phyloP scores from a whole-genome alignment of 441 rosid species.

The Theobroma grandiflorum region DNA sequence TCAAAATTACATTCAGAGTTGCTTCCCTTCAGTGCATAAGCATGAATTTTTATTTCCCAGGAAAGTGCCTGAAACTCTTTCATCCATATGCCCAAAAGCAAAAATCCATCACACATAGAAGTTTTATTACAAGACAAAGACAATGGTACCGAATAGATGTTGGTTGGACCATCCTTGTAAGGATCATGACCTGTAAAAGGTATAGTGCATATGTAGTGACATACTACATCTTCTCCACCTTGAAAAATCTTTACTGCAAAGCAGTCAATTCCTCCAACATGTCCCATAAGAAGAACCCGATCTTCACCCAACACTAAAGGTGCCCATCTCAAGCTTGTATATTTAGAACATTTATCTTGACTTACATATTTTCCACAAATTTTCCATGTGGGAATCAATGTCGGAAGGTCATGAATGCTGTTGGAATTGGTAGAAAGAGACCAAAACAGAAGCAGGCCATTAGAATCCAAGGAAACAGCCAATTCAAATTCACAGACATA shows the following conservation, averaged over 20 bases:
- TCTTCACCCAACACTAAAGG: slow-evolving; percentile 69
- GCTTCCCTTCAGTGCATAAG: slow-evolving; percentile 47
- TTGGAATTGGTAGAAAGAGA: slow-evolving; percentile 53
- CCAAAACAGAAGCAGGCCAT: slow-evolving; percentile 86
- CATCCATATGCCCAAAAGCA: slow-evolving; percentile 84
- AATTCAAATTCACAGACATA: slow-evolving; percentile 56
- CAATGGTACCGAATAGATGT: slow-evolving; percentile 71
- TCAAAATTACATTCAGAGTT: slow-evolving; percentile 59
- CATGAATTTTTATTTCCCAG: slow-evolving; percentile 79
- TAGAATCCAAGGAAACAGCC: slow-evolving; percentile 83
- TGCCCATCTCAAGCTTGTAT: slow-evolving; percentile 90
- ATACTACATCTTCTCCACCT: slow-evolving; percentile 43
- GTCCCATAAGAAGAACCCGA: slow-evolving; percentile 74
- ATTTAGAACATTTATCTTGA: slow-evolving; percentile 47
- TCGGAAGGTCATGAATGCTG: slow-evolving; percentile 52
- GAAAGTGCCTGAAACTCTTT: slow-evolving; percentile 69
- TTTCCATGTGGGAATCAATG: slow-evolving; percentile 68
- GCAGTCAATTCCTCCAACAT: slow-evolving; percentile 84
- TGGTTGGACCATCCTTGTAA: slow-evolving; percentile 61
- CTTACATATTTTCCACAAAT: slow-evolving; percentile 64
- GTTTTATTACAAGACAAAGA: slow-evolving; percentile 61
- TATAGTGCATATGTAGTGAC: slow-evolving; percentile 75
- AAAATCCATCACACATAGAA: slow-evolving; percentile 55
- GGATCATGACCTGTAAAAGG: slow-evolving; percentile 57
- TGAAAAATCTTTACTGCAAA: slow-evolving; percentile 64